Evolutionary conservation across 306 rosid species (phyloP), one percentile per base, ranked within the genome.

Genomic region (Medicago arabica): DNA sequence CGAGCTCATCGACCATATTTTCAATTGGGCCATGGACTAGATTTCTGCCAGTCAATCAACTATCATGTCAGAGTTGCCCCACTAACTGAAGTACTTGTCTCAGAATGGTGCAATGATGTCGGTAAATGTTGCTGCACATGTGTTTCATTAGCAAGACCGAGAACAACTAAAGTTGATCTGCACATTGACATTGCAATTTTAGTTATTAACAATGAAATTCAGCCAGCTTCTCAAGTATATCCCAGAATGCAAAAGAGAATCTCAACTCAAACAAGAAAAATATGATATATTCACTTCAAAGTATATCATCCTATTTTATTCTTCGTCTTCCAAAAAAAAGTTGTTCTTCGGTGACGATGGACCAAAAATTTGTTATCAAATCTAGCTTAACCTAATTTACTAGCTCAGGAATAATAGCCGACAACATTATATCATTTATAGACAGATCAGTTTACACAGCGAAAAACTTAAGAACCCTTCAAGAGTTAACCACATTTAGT

Each of bases 91-190:
- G 94, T 84, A 82, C 84, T 82, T 23, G 91, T 77, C 51, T 92
- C 97, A 19, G 93, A 70, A 40, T 88, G 69, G 54, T 81, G 85
- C 65, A 90, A 78, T 9, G 90, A 61, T 10, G 85, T 63, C 21
- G 92, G 55, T 57, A 67, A 73, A 75, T 85, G 88, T n/a, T 72
- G 91, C 78, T 92, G 95, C 76, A 39, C 13, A 38, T 79, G 86
- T n/a, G 74, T 78, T 76, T 93, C 95, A 71, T 83, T 89, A 50
- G 86, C 83, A 43, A 93, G 90, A 75, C 95, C 95, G 31, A 93
- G 93, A 78, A 89, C 86, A 13, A 83, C 86, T 69, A 93, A 86
- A 63, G 84, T 90, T 55, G 90, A 69, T 84, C 97, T 90, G 89
- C 79, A 77, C 79, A 87, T 46, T 54, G 74, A 41, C 58, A 76